Conservation (phyloP, 2,329 filamentous ascomycete genomes). For the Venturia asperata region DNA sequence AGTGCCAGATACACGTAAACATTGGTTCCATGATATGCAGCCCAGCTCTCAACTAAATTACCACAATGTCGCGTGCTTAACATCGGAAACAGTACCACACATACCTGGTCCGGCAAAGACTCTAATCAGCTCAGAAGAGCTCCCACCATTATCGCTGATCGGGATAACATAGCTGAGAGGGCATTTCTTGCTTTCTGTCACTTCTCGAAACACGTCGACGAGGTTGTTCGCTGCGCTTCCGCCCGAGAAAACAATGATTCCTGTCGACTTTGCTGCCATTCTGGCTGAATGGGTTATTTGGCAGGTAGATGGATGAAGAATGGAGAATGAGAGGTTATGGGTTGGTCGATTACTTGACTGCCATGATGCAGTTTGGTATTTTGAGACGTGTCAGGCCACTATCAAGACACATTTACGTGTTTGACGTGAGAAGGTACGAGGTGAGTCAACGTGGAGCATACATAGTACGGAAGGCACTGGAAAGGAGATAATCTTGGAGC, state of each 20-base stretch:
- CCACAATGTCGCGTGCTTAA: not conserved
- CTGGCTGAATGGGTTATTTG: not conserved
- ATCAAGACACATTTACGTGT: not conserved
- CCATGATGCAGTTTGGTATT: not conserved
- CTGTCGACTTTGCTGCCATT: constrained; percentile 31
- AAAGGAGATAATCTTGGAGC: not conserved
- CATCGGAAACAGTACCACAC: constrained; percentile 21
- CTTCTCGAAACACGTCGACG: constrained; percentile 74
- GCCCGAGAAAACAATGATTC: constrained; percentile 81
- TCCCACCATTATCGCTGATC: constrained; percentile 93
- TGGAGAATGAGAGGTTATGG: not conserved
- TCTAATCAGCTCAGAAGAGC: constrained; percentile 84
- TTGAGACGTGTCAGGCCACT: not conserved
- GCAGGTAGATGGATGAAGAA: not conserved
- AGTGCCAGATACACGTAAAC: not conserved
- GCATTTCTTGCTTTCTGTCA: constrained; percentile 56
- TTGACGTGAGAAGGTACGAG: not conserved
- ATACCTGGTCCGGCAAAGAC: constrained; percentile 88
- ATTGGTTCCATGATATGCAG: not conserved
- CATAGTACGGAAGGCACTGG: not conserved
- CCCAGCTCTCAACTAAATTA: not conserved
- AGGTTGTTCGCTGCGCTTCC: constrained; percentile 92
- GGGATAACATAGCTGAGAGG: constrained; percentile 80
- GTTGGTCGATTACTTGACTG: not conserved
- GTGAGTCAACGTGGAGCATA: not conserved